Evolutionary conservation across 805 yeast species (phyloP), one percentile per base, ranked within the genome.

Genomic region (Cyberlindnera xylosilytica): DNA sequence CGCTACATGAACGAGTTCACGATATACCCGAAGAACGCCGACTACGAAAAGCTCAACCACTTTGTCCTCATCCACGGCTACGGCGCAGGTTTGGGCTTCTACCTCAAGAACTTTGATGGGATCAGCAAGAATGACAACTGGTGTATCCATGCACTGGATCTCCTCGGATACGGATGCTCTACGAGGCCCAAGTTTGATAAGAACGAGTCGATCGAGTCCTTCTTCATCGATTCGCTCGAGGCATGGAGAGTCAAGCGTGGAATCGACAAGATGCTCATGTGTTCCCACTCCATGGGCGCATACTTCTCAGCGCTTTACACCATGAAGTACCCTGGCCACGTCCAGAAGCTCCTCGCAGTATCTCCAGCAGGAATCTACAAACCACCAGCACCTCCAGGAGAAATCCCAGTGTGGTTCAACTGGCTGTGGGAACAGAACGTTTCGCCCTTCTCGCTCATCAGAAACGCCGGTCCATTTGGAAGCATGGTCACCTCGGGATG

Each of bases 231-330:
- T 36, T 74, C 91, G 1, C 67, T 84, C 34, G 74, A 74, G 37
- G 65, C 64, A 18, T 87, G 96, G 95, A 67, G 85, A 40, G 43
- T 47, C 2, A 60, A 65, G 34, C 64, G 83, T 38, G 72, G 74
- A 6, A 66, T 76, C 19, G 38, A 52, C 20, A 71, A 73, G 42
- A 79, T 78, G 45, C 65, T 82, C 39, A 73, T 78, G 34, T 76
- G 81, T 62, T 95, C 96, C 1, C 99, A 91, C 64, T 89, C 97
- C 0, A 72, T 93, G 76, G 99, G 99, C 4, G 97, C 95, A 0
- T 91, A 90, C 58, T 54, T 91, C 18, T 76, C 84, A 58, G 75
- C 83, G 1, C 63, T 82, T 4, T 85, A 87, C 52, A 83, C 87
- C 4, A 68, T 80, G 41, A 70, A 72, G 41, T 65, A 72, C 48